Base-by-base conservation (phyloP, 306 rosid species). In the Trifolium pratense region DNA sequence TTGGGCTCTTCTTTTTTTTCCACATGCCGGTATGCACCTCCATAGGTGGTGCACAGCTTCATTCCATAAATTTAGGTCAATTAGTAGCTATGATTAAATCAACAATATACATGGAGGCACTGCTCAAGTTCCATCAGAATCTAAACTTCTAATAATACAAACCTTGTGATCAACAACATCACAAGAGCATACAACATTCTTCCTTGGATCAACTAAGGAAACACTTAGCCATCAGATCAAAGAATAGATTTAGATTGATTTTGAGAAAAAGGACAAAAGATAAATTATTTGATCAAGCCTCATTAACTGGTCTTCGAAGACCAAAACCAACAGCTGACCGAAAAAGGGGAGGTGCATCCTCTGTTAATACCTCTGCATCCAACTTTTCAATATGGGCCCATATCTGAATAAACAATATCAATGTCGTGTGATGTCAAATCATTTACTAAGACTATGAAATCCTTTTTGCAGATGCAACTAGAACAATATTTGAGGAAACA, bases 331-430 rank as follows among this genome's bases (percentile, higher is more conserved):
- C 86, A 5, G 90, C 90, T 57, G 77, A 84, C 53, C 83, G 87
- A 56, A 91, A 81, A 70, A 91, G 93, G 20, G 85, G 89, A 62
- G 92, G 93, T 13, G 83, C 83, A 9, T 86, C 86, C 67, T 88
- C 96, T 0, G 89, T 82, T 66, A 95, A 79, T 40, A 88, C 87
- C 74, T 87, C 93, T 5, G 85, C 81, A 34, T 91, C 99, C 88
- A 95, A 74, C 90, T 86, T 91, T 66, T 87, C 97, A 43, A 95
- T 73, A 80, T 86, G 88, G 14, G 83, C 96, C 99, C 99, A 95
- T 83, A 95, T 83, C 99, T 95, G 90, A 75, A n/a, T 29, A 36
- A 74, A 77, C 70, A 65, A 79, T 5, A 45, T 9, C 48, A 66
- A 78, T 56, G 40, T 53, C n/a, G 10, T 12, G 5, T 55, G 36